Percentiles rank a stretch among this genome's conserved stretches.
Evolutionary conservation across 208 protist genomes (phyloP).

Genomic region (Wallacemonas rigidus): DNA sequence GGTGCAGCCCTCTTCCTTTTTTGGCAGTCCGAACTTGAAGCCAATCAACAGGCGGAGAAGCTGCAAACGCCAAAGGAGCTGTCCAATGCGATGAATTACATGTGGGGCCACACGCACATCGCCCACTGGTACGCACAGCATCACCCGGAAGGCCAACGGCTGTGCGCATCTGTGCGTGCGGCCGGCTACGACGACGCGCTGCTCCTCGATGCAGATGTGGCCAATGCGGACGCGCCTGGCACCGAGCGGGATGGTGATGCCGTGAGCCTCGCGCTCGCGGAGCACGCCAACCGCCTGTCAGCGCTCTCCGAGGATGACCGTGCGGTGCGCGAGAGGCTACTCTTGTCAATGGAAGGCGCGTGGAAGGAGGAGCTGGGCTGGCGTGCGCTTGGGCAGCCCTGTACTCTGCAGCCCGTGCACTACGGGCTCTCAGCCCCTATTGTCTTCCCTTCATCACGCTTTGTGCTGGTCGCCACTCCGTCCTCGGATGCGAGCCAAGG

Average conservation of each 20-base stretch:
- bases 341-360: neutral
- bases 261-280: neutral
- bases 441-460: neutral
- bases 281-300: neutral
- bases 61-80: conserved; percentile 23
- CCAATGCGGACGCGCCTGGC: neutral
- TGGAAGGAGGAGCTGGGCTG: conserved; percentile 13
- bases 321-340: neutral
- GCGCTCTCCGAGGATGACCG: neutral
- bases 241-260: neutral
- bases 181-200: neutral
- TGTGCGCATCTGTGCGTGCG: neutral
- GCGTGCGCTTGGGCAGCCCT: neutral
- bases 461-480: neutral
- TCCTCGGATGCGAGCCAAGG: neutral
- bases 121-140: conserved; percentile 30
- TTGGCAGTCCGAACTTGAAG: conserved; percentile 18
- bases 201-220: neutral
- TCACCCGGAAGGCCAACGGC: neutral
- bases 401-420: neutral
- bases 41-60: neutral
- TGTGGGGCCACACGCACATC: conserved; percentile 32
- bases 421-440: neutral
- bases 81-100: conserved; percentile 20
- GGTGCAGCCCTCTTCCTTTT: conserved; percentile 43